Conservation (phyloP, 495 filamentous ascomycete species). For the Neurospora intermedia region DNA sequence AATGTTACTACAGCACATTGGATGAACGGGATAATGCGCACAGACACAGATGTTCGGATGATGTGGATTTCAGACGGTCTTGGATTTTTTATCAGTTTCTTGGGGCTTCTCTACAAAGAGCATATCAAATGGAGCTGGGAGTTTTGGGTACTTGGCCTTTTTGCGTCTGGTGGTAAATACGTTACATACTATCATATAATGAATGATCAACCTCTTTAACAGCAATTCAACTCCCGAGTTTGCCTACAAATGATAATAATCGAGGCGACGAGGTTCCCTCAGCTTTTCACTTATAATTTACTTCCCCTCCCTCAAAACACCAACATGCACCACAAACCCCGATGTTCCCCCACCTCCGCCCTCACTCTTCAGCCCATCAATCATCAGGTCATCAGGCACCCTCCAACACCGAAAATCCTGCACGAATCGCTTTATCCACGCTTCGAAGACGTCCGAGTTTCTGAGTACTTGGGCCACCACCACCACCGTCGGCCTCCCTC, state of each 20-base stretch:
- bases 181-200: no score
- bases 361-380: slow-evolving; percentile 36
- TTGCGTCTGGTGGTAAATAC: no score
- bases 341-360: slow-evolving; percentile 24
- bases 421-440: slow-evolving; percentile 62
- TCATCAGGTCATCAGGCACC: slow-evolving; percentile 49
- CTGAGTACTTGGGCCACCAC: slow-evolving; percentile 80
- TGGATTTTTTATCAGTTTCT: not conserved
- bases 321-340: slow-evolving; percentile 59
- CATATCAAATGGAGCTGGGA: no score
- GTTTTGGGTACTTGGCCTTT: no score
- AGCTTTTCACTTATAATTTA: no score
- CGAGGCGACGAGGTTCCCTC: no score
- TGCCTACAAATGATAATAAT: no score
- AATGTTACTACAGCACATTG: not conserved
- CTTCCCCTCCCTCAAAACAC: slow-evolving; percentile 33
- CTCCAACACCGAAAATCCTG: slow-evolving; percentile 63
- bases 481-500: not conserved
- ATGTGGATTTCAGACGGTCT: not conserved
- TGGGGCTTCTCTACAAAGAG: not conserved
- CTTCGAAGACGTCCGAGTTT: slow-evolving; percentile 72
- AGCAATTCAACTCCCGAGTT: no score
- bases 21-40: not conserved
- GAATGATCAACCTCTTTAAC: no score
- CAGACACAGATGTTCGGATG: not conserved